Evolutionary conservation across 2,329 filamentous ascomycete species (phyloP).

Genomic region (Ophiocordyceps polyrhachis-furcata): DNA sequence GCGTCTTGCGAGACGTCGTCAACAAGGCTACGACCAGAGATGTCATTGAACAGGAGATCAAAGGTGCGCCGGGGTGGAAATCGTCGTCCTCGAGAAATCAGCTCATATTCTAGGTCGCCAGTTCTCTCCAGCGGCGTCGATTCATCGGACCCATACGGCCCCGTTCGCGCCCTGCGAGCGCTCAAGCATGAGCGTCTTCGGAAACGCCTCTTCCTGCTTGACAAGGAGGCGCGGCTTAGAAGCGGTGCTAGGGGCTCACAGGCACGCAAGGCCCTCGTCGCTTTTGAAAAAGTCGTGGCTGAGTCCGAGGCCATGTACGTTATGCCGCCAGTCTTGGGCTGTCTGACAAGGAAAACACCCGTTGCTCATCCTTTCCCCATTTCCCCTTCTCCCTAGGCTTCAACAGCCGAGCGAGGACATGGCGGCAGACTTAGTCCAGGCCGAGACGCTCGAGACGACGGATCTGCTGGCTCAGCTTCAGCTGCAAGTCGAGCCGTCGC

Average conservation of each 20-base stretch:
- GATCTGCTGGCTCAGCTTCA: slow-evolving; percentile 54
- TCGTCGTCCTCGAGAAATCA: background rate
- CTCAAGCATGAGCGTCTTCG: slow-evolving; percentile 44
- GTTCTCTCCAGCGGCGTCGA: slow-evolving; percentile 44
- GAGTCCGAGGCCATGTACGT: slow-evolving; percentile 34
- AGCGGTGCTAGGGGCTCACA: slow-evolving; percentile 59
- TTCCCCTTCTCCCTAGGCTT: slow-evolving; percentile 12
- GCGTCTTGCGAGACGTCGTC: slow-evolving; percentile 50
- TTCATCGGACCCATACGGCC: slow-evolving; percentile 31
- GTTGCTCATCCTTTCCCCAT: background rate
- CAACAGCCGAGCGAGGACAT: slow-evolving; percentile 38
- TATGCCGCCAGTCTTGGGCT: background rate
- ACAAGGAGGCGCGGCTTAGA: slow-evolving; percentile 54
- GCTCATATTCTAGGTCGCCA: slow-evolving; percentile 7
- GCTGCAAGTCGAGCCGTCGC: slow-evolving; percentile 45
- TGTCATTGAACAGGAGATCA: slow-evolving; percentile 40
- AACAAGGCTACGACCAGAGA: slow-evolving; percentile 38
- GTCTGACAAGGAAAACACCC: background rate
- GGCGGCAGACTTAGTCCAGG: slow-evolving; percentile 32
- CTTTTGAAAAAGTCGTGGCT: slow-evolving; percentile 47
- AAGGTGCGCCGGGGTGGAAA: slow-evolving; percentile 22
- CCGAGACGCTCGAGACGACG: slow-evolving; percentile 49
- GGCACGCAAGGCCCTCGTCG: slow-evolving; percentile 55
- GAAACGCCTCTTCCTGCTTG: slow-evolving; percentile 45
- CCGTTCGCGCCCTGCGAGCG: slow-evolving; percentile 40